phyloP scores from a whole-genome alignment of 495 filamentous ascomycete species.

The Parmelia sp. region DNA sequence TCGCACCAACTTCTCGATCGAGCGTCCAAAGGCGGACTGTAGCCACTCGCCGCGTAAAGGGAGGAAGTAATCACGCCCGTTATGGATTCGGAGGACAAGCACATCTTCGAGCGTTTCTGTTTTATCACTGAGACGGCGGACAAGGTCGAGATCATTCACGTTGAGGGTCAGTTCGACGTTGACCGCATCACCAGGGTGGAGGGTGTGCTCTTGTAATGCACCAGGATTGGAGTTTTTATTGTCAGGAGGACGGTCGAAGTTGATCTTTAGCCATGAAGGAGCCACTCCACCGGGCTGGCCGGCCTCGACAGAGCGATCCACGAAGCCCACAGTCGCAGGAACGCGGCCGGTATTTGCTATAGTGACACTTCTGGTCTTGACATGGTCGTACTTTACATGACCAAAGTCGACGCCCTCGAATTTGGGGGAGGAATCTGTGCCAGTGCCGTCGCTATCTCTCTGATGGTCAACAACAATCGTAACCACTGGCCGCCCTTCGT shows the following conservation, averaged over 20 bases:
- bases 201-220: constrained; percentile 43
- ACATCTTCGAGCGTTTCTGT: constrained; percentile 67
- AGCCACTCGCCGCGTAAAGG: constrained; percentile 71
- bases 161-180: constrained; percentile 59
- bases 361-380: constrained; percentile 59
- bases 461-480: constrained; percentile 74
- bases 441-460: constrained; percentile 27
- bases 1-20: constrained; percentile 72
- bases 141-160: constrained; percentile 56
- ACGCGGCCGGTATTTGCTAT: constrained; percentile 88
- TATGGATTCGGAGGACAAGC: constrained; percentile 76
- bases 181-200: constrained; percentile 78
- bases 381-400: constrained; percentile 58
- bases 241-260: constrained; percentile 44
- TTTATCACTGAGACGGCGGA: constrained; percentile 65
- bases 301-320: constrained; percentile 54
- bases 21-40: constrained; percentile 75
- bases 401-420: constrained; percentile 69
- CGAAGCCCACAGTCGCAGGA: constrained; percentile 66
- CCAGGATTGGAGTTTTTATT: constrained; percentile 31
- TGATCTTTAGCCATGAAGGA: constrained; percentile 62
- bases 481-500: constrained; percentile 77
- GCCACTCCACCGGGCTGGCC: constrained; percentile 38
- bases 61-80: constrained; percentile 88
- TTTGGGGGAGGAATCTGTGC: constrained; percentile 27